Evolutionary conservation across 176 grass and related monocot species (phyloP).

Genomic region (Aegilops bicornis): DNA sequence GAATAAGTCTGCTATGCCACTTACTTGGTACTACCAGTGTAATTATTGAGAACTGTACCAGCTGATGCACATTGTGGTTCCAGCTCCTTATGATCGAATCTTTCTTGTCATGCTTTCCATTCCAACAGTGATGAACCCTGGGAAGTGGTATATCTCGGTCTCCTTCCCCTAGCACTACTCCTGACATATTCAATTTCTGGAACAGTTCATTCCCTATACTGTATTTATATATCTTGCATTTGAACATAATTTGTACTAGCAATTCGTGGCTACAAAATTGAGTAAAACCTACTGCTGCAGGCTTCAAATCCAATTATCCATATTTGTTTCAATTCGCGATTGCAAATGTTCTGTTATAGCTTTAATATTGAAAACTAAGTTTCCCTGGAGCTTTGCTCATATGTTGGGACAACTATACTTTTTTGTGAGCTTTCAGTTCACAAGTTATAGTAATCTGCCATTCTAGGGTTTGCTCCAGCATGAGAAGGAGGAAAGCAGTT

Average conservation of each 20-base stretch:
- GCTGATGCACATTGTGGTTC: constrained; percentile 20
- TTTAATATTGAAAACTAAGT: constrained; percentile 19
- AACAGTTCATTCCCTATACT: not conserved
- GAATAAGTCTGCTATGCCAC: constrained; percentile 12
- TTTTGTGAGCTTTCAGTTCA: not conserved
- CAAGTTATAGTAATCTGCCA: not conserved
- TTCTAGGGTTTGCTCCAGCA: not conserved
- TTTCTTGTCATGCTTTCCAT: constrained; percentile 19
- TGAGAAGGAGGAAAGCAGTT: not conserved
- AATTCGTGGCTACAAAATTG: not conserved
- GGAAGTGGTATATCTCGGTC: constrained; percentile 25
- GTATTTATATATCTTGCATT: not conserved
- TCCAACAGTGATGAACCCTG: constrained; percentile 21
- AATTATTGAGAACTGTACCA: constrained; percentile 5
- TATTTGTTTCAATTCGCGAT: not conserved
- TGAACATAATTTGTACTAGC: not conserved
- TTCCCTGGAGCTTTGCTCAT: constrained; percentile 5
- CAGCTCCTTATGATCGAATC: constrained; percentile 9
- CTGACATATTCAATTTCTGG: constrained; percentile 3
- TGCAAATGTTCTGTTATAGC: not conserved
- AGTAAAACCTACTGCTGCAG: not conserved
- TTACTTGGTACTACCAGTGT: not conserved
- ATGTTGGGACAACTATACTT: not conserved
- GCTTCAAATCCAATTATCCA: constrained; percentile 6
- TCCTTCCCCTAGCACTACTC: constrained; percentile 18